Evolutionary conservation across 768 basidiomycete genomes (phyloP).

Genomic region (Nidularia pulvinata): DNA sequence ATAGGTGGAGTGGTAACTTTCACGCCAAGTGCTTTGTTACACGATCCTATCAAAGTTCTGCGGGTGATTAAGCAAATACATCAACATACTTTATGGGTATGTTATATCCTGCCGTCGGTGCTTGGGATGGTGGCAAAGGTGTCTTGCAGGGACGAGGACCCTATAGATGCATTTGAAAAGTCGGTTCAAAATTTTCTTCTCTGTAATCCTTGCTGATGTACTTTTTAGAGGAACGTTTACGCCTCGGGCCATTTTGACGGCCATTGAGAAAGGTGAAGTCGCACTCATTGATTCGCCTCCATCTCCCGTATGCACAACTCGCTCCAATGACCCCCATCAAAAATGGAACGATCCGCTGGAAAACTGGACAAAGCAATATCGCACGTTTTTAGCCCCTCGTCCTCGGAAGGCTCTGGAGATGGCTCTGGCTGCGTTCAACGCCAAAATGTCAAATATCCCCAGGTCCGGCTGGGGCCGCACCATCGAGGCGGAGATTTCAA

Average conservation of each 20-base stretch:
- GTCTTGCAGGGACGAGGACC: slow-evolving; percentile 33
- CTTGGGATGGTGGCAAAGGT: slow-evolving; percentile 54
- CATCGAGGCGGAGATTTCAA: slow-evolving; percentile 44
- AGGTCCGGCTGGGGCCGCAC: slow-evolving; percentile 24
- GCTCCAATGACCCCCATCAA: no score
- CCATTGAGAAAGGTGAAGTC: slow-evolving; percentile 57
- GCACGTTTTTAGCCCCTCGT: slow-evolving; percentile 22
- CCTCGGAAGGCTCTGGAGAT: slow-evolving; percentile 41
- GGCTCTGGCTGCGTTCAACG: slow-evolving; percentile 38
- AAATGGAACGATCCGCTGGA: not conserved
- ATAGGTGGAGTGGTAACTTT: slow-evolving; percentile 77
- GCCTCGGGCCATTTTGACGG: slow-evolving; percentile 35
- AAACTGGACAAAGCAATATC: slow-evolving; percentile 38
- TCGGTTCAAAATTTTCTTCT: slow-evolving; percentile 18
- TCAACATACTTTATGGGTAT: slow-evolving; percentile 67
- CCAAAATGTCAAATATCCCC: slow-evolving; percentile 27
- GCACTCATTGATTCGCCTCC: slow-evolving; percentile 52
- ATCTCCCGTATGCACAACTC: no score
- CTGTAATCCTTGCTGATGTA: not conserved
- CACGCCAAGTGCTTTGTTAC: slow-evolving; percentile 56
- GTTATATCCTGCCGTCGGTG: slow-evolving; percentile 65
- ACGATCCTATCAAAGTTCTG: slow-evolving; percentile 47
- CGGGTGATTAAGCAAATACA: slow-evolving; percentile 48
- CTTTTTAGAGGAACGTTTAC: slow-evolving; percentile 35
- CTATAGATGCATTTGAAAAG: slow-evolving; percentile 37